Percentiles rank a stretch among this genome's conserved stretches.
phyloP scores from a whole-genome alignment of 2,329 filamentous ascomycete species.

The Truncatella angustata region DNA sequence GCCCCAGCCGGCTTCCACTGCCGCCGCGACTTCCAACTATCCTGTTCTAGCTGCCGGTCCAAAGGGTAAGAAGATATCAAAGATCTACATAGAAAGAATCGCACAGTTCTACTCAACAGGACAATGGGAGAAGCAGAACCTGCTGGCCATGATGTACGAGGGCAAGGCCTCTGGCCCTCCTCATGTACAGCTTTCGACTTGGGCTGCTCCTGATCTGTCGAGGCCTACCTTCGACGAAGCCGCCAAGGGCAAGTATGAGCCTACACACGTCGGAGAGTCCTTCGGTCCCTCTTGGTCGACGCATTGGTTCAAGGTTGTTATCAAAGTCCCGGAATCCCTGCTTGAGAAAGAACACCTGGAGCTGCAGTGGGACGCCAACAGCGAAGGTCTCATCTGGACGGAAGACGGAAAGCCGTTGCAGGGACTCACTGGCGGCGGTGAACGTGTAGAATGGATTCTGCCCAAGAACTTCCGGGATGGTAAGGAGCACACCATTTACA shows the following conservation, averaged over 20 bases:
- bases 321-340: conserved; percentile 75
- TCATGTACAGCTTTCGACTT: conserved; percentile 81
- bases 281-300: conserved; percentile 98
- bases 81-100: conserved; percentile 83
- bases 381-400: conserved; percentile 92
- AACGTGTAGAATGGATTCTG: conserved; percentile 88
- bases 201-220: conserved; percentile 74
- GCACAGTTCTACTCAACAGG: conserved; percentile 75
- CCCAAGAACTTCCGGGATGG: conserved; percentile 80
- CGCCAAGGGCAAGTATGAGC: conserved; percentile 68
- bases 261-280: conserved; percentile 70
- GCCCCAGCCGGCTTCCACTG: conserved; percentile 39
- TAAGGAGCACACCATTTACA: conserved; percentile 84
- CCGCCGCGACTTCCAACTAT: conserved; percentile 35
- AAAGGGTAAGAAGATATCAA: conserved; percentile 76
- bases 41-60: conserved; percentile 51
- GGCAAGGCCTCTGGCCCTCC: conserved; percentile 64
- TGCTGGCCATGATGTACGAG: conserved; percentile 74
- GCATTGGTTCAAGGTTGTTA: conserved; percentile 88
- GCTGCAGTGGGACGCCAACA: conserved; percentile 93
- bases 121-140: conserved; percentile 74
- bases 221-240: conserved; percentile 88
- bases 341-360: conserved; percentile 79
- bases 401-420: conserved; percentile 87
- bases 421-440: conserved; percentile 85